These are phyloP conservation scores for Urochloa ruziziensis DNA, from an alignment of 176 grass and related monocot species.

Conservation along the genomic window DNA sequence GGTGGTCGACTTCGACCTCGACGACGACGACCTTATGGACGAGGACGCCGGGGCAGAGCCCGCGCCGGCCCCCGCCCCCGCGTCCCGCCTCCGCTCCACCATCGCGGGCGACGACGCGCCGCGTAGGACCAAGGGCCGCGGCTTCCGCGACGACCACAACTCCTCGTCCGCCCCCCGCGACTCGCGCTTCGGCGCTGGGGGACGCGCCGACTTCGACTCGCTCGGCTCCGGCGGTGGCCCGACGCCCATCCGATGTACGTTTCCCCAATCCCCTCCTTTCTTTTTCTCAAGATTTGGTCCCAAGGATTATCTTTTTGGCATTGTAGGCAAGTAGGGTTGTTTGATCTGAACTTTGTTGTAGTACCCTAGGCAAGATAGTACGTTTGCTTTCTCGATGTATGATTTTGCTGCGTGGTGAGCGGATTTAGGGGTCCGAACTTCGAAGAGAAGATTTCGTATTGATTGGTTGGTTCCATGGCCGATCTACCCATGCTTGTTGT, in stretches of 20 bases:
- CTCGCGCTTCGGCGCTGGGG: slow-evolving; percentile 36
- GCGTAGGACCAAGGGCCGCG: slow-evolving; percentile 82
- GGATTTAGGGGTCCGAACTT: not conserved
- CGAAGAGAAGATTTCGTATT: not conserved
- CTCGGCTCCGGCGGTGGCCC: slow-evolving; percentile 47
- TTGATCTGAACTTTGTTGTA: not conserved
- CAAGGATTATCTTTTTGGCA: not conserved
- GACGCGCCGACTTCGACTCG: slow-evolving; percentile 58
- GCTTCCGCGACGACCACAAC: slow-evolving; percentile 68
- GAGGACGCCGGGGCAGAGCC: slow-evolving; percentile 58
- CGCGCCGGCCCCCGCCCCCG: slow-evolving; percentile 26
- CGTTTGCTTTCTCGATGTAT: not conserved
- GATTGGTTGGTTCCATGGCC: not conserved
- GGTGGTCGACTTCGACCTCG: slow-evolving; percentile 84
- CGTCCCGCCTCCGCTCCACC: slow-evolving; percentile 68
- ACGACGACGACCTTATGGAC: slow-evolving; percentile 96
- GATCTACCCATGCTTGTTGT: not conserved
- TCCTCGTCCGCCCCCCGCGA: slow-evolving; percentile 39
- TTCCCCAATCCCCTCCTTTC: not conserved
- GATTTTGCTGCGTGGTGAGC: not conserved
- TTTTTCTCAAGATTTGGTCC: not conserved
- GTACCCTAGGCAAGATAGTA: not conserved
- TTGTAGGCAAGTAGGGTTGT: not conserved
- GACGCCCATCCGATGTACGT: slow-evolving; percentile 75
- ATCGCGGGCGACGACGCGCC: slow-evolving; percentile 47